These are phyloP conservation scores for Flueggea neowawraea DNA, from an alignment of 441 rosid species.

Conservation along the genomic window DNA sequence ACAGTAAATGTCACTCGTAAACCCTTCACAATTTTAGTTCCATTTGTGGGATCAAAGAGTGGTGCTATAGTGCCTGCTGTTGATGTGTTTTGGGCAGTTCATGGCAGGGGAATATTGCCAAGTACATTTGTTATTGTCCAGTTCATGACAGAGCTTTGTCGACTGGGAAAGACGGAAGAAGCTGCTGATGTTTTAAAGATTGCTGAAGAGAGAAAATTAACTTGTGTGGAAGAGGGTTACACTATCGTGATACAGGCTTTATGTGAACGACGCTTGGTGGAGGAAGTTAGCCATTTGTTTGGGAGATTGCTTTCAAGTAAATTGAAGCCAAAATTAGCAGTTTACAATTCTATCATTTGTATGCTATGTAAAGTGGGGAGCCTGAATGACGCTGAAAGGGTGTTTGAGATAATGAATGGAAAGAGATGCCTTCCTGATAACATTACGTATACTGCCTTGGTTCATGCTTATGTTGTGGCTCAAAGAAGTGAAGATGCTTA, in stretches of 20 bases:
- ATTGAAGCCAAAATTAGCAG: slow-evolving; percentile 22
- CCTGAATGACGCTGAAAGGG: slow-evolving; percentile 22
- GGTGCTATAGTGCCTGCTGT: background rate
- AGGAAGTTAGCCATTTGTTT: background rate
- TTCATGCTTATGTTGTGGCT: slow-evolving; percentile 21
- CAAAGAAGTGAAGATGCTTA: slow-evolving; percentile 25
- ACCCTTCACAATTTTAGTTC: background rate
- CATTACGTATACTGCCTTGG: slow-evolving; percentile 20
- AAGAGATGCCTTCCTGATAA: slow-evolving; percentile 26
- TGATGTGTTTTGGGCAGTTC: background rate
- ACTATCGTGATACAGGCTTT: background rate
- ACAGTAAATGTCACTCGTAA: background rate
- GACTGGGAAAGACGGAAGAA: background rate
- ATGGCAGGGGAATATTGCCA: background rate
- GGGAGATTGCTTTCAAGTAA: slow-evolving; percentile 19
- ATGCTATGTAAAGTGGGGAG: slow-evolving; percentile 25
- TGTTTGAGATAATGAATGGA: slow-evolving; percentile 25
- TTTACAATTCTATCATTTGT: slow-evolving; percentile 24
- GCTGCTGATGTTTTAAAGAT: background rate
- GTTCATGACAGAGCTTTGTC: background rate
- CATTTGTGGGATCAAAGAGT: background rate
- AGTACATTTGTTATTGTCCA: no score
- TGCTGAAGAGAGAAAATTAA: background rate
- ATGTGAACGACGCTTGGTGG: background rate
- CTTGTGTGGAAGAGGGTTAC: background rate